phyloP scores from a whole-genome alignment of 306 rosid genomes.

The Pachyrhizus erosus region DNA sequence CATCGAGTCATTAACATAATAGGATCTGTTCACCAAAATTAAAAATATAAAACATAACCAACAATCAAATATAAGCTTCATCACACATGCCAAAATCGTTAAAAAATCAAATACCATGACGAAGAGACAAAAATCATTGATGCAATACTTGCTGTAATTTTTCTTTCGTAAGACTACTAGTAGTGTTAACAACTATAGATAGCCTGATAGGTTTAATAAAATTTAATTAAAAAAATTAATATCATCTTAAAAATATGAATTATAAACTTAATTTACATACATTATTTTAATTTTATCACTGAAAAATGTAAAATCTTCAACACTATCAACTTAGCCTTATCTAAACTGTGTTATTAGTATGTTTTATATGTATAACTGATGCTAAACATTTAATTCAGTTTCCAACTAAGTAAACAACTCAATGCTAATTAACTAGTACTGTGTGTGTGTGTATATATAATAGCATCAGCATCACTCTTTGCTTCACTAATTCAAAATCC shows the following conservation, averaged over 20 bases:
- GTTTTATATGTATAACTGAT: neutral
- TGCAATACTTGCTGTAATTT: neutral
- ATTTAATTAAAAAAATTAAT: no score
- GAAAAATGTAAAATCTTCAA: no score
- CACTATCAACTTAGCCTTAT: neutral
- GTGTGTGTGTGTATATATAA: neutral
- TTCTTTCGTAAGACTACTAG: neutral
- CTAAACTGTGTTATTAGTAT: neutral
- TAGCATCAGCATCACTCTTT: no score
- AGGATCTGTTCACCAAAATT: no score
- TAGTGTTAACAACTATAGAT: no score
- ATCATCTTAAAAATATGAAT: no score
- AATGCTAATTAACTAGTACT: neutral
- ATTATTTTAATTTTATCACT: no score
- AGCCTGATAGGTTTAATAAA: no score
- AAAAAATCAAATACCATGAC: neutral
- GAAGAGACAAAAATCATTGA: neutral
- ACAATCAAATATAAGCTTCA: neutral
- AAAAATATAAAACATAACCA: no score
- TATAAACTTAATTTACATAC: no score
- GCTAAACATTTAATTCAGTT: neutral
- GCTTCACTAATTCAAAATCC: slow-evolving; percentile 11
- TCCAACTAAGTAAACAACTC: neutral
- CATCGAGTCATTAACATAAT: no score
- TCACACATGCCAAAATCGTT: neutral